A percentile compares a stretch with the other conserved stretches of the same genome.
phyloP scores from a whole-genome alignment of 257 asterid species.

The Jacaranda mimosifolia region DNA sequence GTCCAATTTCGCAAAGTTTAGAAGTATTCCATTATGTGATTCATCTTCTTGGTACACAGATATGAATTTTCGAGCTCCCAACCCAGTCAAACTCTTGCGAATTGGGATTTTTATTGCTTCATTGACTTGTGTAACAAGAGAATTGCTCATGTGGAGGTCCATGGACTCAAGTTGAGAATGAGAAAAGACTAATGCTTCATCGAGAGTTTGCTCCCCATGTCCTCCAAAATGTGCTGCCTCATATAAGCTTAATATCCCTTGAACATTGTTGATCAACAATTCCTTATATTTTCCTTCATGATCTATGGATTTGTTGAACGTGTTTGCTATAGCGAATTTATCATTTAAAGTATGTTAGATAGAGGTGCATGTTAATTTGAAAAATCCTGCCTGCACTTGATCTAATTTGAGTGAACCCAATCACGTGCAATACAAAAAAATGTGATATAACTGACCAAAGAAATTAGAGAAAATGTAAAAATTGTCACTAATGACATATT shows the following conservation, averaged over 20 bases:
- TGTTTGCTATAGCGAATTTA: no score
- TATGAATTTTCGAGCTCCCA: slow-evolving; percentile 35
- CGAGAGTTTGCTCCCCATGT: slow-evolving; percentile 5
- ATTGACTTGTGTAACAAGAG: background rate
- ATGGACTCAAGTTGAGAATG: background rate
- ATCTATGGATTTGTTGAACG: background rate
- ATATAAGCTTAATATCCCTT: slow-evolving; percentile 13
- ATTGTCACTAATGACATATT: no score
- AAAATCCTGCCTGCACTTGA: no score
- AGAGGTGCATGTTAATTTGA: no score
- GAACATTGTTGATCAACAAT: background rate
- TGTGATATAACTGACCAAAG: no score
- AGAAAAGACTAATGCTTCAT: slow-evolving; percentile 25
- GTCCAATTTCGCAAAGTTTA: slow-evolving; percentile 40
- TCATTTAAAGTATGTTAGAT: no score
- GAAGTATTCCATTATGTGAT: slow-evolving; percentile 10
- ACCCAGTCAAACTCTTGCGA: slow-evolving; percentile 37
- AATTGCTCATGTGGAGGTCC: background rate
- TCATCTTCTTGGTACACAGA: slow-evolving; percentile 37
- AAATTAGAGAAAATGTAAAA: no score
- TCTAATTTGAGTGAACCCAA: no score
- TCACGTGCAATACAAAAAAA: no score
- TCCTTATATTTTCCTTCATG: slow-evolving; percentile 5
- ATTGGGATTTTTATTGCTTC: slow-evolving; percentile 45
- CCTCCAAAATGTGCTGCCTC: slow-evolving; percentile 27